Base-by-base conservation (phyloP, 169 alveolate genomes). In the Eimeria acervulina region DNA sequence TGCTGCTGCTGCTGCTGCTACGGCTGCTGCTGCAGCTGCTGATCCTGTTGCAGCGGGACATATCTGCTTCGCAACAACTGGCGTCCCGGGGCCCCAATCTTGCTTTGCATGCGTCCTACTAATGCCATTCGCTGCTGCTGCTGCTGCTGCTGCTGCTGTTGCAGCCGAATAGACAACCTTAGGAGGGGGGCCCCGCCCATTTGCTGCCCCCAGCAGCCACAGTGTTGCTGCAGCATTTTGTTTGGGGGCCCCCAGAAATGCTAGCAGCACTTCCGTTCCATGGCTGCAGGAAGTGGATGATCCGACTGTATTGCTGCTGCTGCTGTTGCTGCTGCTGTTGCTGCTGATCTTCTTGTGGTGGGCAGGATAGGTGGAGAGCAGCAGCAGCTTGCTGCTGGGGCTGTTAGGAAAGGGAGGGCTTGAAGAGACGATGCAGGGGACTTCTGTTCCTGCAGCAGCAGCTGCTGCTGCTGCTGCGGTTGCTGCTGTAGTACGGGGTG, bases 21-120 rank as follows among this genome's bases (percentile, higher is more conserved):
- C 44, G 4, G 83, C 83, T 28, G 83, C 83, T 72, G 83, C 83
- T 72, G 83, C 83, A 6, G 83, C 83, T 31, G 83, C 83, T 13
- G 83, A 72, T 72, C 83, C 83, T 31, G 83, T 21, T n/a, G 83
- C 40, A 36, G 47, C 83, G 17, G 83, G 83, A 17, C 52, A 72
- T n/a, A 72, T 72, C 83, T 72, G 83, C 21, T 36, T 72, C 21
- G 83, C 83, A 6, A 72, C 44, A 5, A 72, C 83, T 6, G 83
- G 83, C 21, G 83, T 72, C 83, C 52, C 83, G 2, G 83, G 52
- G 40, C 83, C 83, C 83, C 83, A 72, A 13, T 72, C 83, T 42
- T 72, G 83, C 21, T 38, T 19, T 38, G 40, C 47, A 36, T n/a
- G 83, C 40, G 83, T n/a, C 44, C 83, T 72, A 17, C 33, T 63